Conservation (phyloP, 306 rosid genomes). For the Dryas octopetala region DNA sequence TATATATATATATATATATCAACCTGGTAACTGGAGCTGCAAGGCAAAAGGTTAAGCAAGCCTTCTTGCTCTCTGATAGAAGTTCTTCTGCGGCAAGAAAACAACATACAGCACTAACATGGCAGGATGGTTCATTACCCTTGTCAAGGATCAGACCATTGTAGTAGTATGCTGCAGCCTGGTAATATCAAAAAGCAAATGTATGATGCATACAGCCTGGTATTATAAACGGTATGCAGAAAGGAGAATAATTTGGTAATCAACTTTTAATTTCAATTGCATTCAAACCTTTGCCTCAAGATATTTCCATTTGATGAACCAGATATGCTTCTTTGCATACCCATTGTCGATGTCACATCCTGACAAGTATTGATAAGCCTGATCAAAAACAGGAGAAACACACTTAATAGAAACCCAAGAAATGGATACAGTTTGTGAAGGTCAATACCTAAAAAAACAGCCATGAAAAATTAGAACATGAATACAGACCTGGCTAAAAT, state of each 20-base stretch:
- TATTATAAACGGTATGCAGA: not conserved
- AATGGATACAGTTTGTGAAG: too few species aligned
- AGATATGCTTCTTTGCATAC: slow-evolving; percentile 65
- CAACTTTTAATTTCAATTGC: not conserved
- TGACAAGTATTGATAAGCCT: slow-evolving; percentile 80
- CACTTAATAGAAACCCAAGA: not conserved
- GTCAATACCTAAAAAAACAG: too few species aligned
- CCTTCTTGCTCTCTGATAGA: slow-evolving; percentile 78
- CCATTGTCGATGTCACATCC: slow-evolving; percentile 54
- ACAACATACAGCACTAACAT: slow-evolving; percentile 68
- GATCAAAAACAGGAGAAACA: slow-evolving; percentile 31
- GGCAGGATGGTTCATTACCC: slow-evolving; percentile 69
- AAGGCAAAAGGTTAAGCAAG: slow-evolving; percentile 80
- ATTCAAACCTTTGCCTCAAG: slow-evolving; percentile 77
- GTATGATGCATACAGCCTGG: slow-evolving; percentile 49
- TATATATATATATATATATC: slow-evolving; percentile 3
- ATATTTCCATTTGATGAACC: slow-evolving; percentile 91
- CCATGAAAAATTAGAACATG: slow-evolving; percentile 10
- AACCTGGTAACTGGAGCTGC: slow-evolving; percentile 89
- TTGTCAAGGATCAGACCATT: slow-evolving; percentile 88
- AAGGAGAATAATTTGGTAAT: not conserved
- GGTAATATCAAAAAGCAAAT: not conserved
- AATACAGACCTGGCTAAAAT: slow-evolving; percentile 71
- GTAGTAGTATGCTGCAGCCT: slow-evolving; percentile 97
- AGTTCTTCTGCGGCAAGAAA: slow-evolving; percentile 93